These are phyloP conservation scores for Lepidium aucheri DNA, from an alignment of 345 rosid species.

Conservation along the genomic window DNA sequence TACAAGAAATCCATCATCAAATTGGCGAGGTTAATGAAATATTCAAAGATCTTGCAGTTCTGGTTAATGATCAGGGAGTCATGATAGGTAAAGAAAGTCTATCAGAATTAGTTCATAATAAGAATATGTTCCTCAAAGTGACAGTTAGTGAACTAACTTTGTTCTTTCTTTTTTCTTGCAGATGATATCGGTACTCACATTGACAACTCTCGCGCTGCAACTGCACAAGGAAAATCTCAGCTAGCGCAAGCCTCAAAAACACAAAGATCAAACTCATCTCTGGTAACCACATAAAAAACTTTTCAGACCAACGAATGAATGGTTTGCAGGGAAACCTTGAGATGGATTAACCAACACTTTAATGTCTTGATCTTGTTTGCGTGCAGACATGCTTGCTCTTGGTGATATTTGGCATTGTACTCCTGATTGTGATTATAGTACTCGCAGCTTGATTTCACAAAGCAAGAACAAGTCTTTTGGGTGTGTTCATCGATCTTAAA, in stretches of 20 bases:
- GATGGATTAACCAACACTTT: neutral
- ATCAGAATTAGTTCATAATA: neutral
- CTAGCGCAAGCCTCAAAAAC: constrained; percentile 86
- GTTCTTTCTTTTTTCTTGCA: constrained; percentile 13
- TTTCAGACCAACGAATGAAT: neutral
- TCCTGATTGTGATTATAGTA: constrained; percentile 75
- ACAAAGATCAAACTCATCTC: constrained; percentile 90
- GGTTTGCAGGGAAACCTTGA: neutral
- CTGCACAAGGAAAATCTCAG: constrained; percentile 72
- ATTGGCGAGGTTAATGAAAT: constrained; percentile 97
- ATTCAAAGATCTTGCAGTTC: constrained; percentile 90
- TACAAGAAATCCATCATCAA: constrained; percentile 82
- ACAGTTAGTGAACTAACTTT: neutral
- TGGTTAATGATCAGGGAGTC: constrained; percentile 91
- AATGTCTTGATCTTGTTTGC: constrained; percentile 13
- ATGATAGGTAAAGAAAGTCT: constrained; percentile 52
- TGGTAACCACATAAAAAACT: constrained; percentile 41
- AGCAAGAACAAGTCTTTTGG: neutral
- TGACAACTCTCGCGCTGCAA: constrained; percentile 76
- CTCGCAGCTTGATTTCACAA: constrained; percentile 53
- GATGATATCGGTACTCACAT: constrained; percentile 87
- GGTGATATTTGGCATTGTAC: constrained; percentile 90
- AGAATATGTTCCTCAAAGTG: neutral
- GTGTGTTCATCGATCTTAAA: constrained; percentile 6
- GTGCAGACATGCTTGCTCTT: constrained; percentile 88